Base-by-base conservation (phyloP, 2,329 filamentous ascomycete genomes). In the Aspergillus sp. region DNA sequence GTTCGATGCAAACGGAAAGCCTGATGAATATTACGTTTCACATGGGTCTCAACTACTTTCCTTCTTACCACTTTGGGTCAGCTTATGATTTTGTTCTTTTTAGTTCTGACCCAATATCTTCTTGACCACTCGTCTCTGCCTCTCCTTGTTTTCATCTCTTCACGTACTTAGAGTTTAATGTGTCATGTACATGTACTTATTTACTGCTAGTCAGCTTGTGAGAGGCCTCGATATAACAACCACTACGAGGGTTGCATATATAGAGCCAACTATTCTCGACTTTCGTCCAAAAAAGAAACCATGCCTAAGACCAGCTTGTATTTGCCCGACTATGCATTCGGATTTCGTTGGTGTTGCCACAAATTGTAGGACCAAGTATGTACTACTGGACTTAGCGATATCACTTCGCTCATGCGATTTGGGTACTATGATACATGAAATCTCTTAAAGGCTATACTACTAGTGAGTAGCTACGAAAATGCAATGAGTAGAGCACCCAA, bases 161-260 rank as follows among this genome's bases (percentile, higher is more conserved):
- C 17, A 53, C 57, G 24, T 43, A 52, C 33, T 54, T 49, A 56
- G 39, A 55, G n/a, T 48, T 50, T 56, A 58, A 64, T 61, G 52
- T 53, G 49, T 55, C 51, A 57, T 60, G 55, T 60, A 60, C 49
- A 57, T 49, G 50, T 53, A 58, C 49, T 56, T 57, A 59, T 27
- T 59, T 52, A 55, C 48, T 45, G 48, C 21, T 57, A 37, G 15
- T 41, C 27, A 19, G 41, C n/a, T n/a, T 46, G 44, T 35, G n/a
- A 19, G 43, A 40, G 31, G 31, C 51, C 41, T 44, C 39, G 44
- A 41, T 54, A 59, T 57, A 46, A 57, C 44, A 47, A 52, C 56
- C 41, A 49, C n/a, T 49, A 51, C 45, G 35, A 54, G 40, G 9
- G 31, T 51, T 23, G 44, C 57, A 48, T 59, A 52, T 55, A 50